A percentile compares a stretch with the other conserved stretches of the same genome.
Evolutionary conservation across 163 green algal species (phyloP).

Genomic region (Trebouxia gelatinosa): DNA sequence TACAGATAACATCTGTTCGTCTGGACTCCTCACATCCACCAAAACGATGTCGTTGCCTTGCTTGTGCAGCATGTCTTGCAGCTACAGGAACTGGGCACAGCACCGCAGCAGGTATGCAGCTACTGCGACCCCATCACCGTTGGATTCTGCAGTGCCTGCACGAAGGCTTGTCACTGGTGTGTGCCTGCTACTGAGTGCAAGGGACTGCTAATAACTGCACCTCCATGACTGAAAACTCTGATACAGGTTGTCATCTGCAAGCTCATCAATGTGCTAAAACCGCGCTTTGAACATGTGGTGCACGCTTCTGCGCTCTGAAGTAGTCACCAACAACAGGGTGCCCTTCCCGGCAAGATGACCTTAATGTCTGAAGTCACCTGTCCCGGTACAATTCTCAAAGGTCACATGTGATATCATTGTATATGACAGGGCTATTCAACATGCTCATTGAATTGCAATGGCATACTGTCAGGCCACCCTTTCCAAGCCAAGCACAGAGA

Average conservation of each 20-base stretch:
- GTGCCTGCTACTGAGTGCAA: background rate
- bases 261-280: too few species aligned
- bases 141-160: too few species aligned
- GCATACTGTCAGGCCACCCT: background rate
- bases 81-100: background rate
- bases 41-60: background rate
- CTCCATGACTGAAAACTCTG: background rate
- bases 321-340: too few species aligned
- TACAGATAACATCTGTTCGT: conserved; percentile 16
- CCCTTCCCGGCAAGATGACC: too few species aligned
- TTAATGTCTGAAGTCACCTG: too few species aligned
- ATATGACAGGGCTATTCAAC: too few species aligned
- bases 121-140: too few species aligned
- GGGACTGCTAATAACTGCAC: background rate
- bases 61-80: conserved; percentile 2
- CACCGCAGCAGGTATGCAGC: background rate
- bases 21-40: conserved; percentile 20
- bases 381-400: too few species aligned
- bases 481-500: background rate
- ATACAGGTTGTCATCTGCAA: background rate
- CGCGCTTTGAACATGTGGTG: too few species aligned
- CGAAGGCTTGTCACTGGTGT: background rate
- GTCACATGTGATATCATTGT: too few species aligned
- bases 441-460: too few species aligned
- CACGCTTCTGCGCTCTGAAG: too few species aligned